Percentiles rank a stretch among this genome's conserved stretches.
These are phyloP conservation scores for Thalassiosira delicatula DNA, from an alignment of 352 stramenopile species.

Conservation along the genomic window DNA sequence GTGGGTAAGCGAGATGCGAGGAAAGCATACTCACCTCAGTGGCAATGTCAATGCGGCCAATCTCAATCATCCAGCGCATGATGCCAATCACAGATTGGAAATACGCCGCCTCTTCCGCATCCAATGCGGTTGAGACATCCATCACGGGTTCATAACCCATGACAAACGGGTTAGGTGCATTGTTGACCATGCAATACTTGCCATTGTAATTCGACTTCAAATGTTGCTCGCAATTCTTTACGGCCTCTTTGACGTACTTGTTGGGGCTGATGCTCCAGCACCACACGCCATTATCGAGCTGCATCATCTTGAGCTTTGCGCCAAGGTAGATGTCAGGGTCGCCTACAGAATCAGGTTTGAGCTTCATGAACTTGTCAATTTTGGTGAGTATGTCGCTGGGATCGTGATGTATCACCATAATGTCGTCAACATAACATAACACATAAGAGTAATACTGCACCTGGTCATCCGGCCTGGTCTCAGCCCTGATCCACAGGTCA, in stretches of 20 bases:
- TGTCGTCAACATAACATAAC: slow-evolving; percentile 62
- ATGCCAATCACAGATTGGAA: neutral
- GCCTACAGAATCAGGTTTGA: slow-evolving; percentile 56
- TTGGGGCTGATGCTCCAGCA: slow-evolving; percentile 40
- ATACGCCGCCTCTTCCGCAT: slow-evolving; percentile 34
- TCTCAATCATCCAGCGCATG: slow-evolving; percentile 3
- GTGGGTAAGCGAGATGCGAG: slow-evolving; percentile 41
- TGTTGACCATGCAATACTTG: slow-evolving; percentile 2
- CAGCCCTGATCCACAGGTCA: slow-evolving; percentile 59
- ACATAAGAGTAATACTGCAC: slow-evolving; percentile 63
- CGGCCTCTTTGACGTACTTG: slow-evolving; percentile 41
- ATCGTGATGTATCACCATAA: slow-evolving; percentile 53
- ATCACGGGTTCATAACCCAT: slow-evolving; percentile 52
- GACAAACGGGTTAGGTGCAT: slow-evolving; percentile 34
- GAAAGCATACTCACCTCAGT: neutral
- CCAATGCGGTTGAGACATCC: slow-evolving; percentile 22
- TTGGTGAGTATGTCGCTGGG: slow-evolving; percentile 17
- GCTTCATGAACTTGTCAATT: slow-evolving; percentile 44
- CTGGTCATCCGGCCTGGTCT: slow-evolving; percentile 13
- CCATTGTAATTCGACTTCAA: slow-evolving; percentile 29
- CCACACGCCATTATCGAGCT: slow-evolving; percentile 34
- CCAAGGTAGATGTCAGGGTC: slow-evolving; percentile 65
- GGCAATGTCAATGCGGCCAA: slow-evolving; percentile 7
- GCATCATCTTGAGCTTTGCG: slow-evolving; percentile 34
- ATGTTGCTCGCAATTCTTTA: slow-evolving; percentile 41